A percentile compares a stretch with the other conserved stretches of the same genome.
phyloP scores from a whole-genome alignment of 805 yeast genomes.

The Kazachstania taianensis region DNA sequence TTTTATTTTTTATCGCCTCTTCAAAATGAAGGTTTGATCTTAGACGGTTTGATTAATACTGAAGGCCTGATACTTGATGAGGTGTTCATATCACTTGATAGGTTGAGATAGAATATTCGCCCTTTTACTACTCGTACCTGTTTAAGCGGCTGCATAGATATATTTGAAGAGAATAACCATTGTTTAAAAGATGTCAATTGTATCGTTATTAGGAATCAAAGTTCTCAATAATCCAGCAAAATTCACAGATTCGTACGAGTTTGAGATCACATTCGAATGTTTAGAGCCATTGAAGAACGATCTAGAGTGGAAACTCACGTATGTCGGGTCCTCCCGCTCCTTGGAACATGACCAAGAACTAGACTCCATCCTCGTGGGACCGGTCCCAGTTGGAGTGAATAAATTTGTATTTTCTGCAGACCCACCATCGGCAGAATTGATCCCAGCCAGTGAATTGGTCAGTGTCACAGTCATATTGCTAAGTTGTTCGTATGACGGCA shows the following conservation, averaged over 20 bases:
- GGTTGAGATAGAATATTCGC: neutral
- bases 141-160: too few species aligned
- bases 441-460: slow-evolving; percentile 92
- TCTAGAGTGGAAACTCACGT: slow-evolving; percentile 93
- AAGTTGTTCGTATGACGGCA: slow-evolving; percentile 85
- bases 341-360: slow-evolving; percentile 94
- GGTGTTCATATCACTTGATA: neutral
- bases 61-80: neutral
- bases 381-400: slow-evolving; percentile 95
- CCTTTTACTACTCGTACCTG: too few species aligned
- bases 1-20: neutral
- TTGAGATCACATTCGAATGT: slow-evolving; percentile 96
- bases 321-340: slow-evolving; percentile 92
- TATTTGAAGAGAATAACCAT: too few species aligned
- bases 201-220: slow-evolving; percentile 80
- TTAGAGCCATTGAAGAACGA: slow-evolving; percentile 77
- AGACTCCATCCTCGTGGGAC: slow-evolving; percentile 95
- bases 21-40: neutral
- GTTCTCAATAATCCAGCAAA: slow-evolving; percentile 92
- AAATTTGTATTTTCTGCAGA: slow-evolving; percentile 90
- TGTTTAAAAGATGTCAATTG: slow-evolving; percentile 76
- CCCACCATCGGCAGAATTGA: slow-evolving; percentile 91
- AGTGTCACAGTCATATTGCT: slow-evolving; percentile 88
- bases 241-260: slow-evolving; percentile 87
- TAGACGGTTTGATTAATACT: neutral